These are phyloP conservation scores for Fraxinus americana DNA, from an alignment of 257 asterid genomes.

Conservation along the genomic window DNA sequence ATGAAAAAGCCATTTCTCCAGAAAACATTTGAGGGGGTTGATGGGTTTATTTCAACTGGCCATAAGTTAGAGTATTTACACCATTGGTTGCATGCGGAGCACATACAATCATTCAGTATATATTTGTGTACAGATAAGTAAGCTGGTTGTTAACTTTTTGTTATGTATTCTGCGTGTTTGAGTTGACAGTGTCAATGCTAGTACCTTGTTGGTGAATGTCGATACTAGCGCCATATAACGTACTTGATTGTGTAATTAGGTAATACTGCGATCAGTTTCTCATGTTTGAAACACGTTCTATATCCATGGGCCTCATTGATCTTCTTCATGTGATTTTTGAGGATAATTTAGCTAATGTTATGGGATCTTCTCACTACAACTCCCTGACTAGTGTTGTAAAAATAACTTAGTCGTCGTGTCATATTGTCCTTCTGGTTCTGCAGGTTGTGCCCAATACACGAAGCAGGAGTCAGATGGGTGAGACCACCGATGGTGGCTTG, in stretches of 20 bases:
- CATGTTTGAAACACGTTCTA: not conserved
- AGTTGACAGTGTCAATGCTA: constrained; percentile 9
- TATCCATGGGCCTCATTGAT: not conserved
- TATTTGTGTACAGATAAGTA: not conserved
- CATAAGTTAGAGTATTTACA: not conserved
- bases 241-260: not conserved
- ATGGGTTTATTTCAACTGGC: not conserved
- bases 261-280: not conserved
- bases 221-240: not conserved
- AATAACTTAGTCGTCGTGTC: not conserved
- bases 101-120: not conserved
- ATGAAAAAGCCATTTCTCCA: constrained; percentile 3
- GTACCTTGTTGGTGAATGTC: constrained; percentile 12
- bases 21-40: constrained; percentile 1
- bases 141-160: not conserved
- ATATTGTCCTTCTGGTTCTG: constrained; percentile 24
- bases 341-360: not conserved
- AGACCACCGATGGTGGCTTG: constrained; percentile 97
- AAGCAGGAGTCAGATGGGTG: constrained; percentile 99
- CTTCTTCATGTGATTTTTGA: not conserved
- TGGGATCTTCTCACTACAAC: constrained; percentile 11
- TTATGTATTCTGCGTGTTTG: not conserved
- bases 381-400: not conserved
- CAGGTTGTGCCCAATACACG: constrained; percentile 97
- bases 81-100: not conserved